Base-by-base conservation (phyloP, 805 yeast species). In the Saturnispora mendoncae region DNA sequence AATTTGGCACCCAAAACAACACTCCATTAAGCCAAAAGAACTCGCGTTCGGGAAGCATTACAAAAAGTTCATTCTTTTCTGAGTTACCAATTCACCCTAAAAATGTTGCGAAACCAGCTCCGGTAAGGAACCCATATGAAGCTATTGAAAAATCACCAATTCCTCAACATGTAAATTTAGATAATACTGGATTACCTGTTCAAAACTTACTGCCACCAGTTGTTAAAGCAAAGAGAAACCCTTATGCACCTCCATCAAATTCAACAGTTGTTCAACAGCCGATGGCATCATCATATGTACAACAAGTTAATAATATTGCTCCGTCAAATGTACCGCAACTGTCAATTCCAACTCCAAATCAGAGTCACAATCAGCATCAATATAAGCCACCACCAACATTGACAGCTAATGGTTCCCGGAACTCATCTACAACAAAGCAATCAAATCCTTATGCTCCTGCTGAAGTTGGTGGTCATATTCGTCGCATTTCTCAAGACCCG, bases 61-160 rank as follows among this genome's bases (percentile, higher is more conserved):
- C 20, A 6, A 26, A 18, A 3, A 29, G 45, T 59, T 74, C 8
- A 76, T 48, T 79, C 51, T 78, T 76, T 52, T 80, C 74, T 41
- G 85, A 78, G 41, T 54, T 76, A 29, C 84, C 84, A 4, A 49
- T 69, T 19, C 14, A 45, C 4, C 27, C 25, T 6, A 21, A 29
- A 7, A 46, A 36, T 15, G 32, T 33, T 13, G 21, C 38, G 1
- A 24, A 43, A n/a, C 18, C 48, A 4, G 33, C 39, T 20, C 57
- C 46, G 40, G 30, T 54, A 26, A 54, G 44, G 35, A 57, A 52
- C 39, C 57, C 59, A 3, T 56, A 55, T 38, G 56, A 46, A 17
- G 35, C 34, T 2, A 33, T 44, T 30, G 53, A 49, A 33, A 27
- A 23, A 10, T n/a, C 37, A 9, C 35, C 39, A 18, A n/a, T 19